A percentile compares a stretch with the other conserved stretches of the same genome.
Evolutionary conservation across 139 green algal genomes (phyloP).

Genomic region (Ostreobium quekettii): DNA sequence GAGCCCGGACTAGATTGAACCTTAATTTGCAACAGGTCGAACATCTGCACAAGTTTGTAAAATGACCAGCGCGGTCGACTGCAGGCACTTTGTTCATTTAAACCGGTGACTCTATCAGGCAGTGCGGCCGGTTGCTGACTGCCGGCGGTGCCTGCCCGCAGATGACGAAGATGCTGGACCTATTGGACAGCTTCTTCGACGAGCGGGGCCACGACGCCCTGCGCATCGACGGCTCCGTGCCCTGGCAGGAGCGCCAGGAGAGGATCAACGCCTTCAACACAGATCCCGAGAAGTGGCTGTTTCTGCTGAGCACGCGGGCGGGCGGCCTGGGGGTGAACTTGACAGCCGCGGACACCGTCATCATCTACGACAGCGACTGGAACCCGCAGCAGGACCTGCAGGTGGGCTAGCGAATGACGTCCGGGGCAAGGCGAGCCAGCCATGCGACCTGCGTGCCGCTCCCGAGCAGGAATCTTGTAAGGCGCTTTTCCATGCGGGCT

Average conservation of each 20-base stretch:
- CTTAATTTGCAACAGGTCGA: no score
- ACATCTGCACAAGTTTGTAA: no score
- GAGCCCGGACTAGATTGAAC: no score
- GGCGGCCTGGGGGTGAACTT: slow-evolving; percentile 95
- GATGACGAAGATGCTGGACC: slow-evolving; percentile 98
- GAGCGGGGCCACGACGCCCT: slow-evolving; percentile 56
- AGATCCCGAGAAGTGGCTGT: slow-evolving; percentile 63
- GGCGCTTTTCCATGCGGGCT: no score
- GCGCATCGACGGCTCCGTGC: slow-evolving; percentile 84
- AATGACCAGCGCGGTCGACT: no score
- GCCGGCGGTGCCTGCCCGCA: slow-evolving; percentile 29
- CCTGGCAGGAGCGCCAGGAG: slow-evolving; percentile 40
- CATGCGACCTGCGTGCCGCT: no score
- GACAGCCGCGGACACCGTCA: slow-evolving; percentile 81
- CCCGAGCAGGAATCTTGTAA: no score
- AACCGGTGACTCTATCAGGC: no score
- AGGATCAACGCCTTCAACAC: slow-evolving; percentile 72
- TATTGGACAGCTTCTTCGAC: slow-evolving; percentile 87
- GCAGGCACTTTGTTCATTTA: no score
- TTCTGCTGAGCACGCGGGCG: slow-evolving; percentile 94
- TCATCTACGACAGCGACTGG: slow-evolving; percentile 95
- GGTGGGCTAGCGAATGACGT: slow-evolving; percentile 31
- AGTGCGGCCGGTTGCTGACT: no score
- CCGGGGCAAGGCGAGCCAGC: not conserved
- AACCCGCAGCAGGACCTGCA: slow-evolving; percentile 90